These are phyloP conservation scores for Hypoxylon sp. DNA, from an alignment of 2,329 filamentous ascomycete species.

Conservation along the genomic window DNA sequence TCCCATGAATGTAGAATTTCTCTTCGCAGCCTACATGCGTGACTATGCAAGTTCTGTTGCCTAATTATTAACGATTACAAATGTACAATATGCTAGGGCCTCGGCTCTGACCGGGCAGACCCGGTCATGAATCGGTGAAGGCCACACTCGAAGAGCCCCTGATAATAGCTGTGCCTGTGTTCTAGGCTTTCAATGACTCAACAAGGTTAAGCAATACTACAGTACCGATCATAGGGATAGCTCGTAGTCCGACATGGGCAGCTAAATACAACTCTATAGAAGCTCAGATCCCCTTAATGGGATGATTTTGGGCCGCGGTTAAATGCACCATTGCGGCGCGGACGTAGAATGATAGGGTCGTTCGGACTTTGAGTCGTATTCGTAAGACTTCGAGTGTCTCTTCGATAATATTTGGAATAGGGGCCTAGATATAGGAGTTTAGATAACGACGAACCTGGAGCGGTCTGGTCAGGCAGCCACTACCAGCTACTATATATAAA, in stretches of 20 bases:
- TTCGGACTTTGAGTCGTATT: conserved; percentile 6
- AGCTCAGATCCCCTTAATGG: background rate
- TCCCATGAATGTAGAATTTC: background rate
- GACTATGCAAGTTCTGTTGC: background rate
- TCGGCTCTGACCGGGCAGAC: background rate
- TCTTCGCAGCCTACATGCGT: background rate
- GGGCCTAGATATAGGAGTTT: background rate
- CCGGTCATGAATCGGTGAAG: background rate
- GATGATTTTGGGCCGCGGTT: background rate
- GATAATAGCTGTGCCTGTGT: conserved; percentile 7
- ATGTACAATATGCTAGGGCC: background rate
- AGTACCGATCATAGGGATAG: background rate
- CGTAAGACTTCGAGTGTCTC: background rate
- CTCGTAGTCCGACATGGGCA: background rate
- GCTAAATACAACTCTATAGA: background rate
- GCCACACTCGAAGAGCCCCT: background rate
- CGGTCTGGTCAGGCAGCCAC: background rate
- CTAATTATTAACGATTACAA: background rate
- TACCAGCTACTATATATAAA: background rate
- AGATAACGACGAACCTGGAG: background rate
- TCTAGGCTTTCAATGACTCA: conserved; percentile 8
- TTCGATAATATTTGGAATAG: background rate
- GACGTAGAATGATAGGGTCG: background rate
- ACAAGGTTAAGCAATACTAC: background rate
- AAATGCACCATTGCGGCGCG: conserved; percentile 18